phyloP scores from a whole-genome alignment of 768 basidiomycete species.

The Termitomyces sp. region DNA sequence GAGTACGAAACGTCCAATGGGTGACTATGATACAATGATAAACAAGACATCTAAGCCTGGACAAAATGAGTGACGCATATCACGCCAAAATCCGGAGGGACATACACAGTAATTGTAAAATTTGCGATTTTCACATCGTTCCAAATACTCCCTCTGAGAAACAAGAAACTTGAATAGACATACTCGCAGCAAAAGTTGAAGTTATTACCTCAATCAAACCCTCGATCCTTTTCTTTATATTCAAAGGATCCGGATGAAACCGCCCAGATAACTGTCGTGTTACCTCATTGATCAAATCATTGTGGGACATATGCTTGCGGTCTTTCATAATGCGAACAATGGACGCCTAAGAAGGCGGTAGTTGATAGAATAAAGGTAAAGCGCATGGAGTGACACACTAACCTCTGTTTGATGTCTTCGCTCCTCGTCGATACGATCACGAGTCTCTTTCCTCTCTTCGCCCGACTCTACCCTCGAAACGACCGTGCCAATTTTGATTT shows the following conservation, averaged over 20 bases:
- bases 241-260: constrained; percentile 82
- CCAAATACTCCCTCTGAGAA: constrained; percentile 86
- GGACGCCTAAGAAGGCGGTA: constrained; percentile 67
- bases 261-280: constrained; percentile 80
- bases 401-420: constrained; percentile 89
- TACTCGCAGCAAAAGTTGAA: background rate
- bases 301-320: constrained; percentile 84
- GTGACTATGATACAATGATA: constrained; percentile 10
- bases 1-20: constrained; percentile 10
- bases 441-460: constrained; percentile 89
- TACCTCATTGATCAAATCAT: constrained; percentile 87
- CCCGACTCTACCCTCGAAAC: constrained; percentile 83
- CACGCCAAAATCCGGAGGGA: background rate
- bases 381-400: constrained; percentile 21
- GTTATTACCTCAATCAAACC: constrained; percentile 81
- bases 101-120: constrained; percentile 80
- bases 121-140: constrained; percentile 83
- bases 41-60: constrained; percentile 21
- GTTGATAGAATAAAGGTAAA: background rate
- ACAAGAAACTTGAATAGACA: background rate
- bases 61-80: background rate
- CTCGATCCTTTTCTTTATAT: constrained; percentile 94
- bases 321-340: constrained; percentile 98
- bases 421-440: constrained; percentile 89
- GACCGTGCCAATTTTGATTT: constrained; percentile 91